Evolutionary conservation across 129 eudicot species (phyloP), one percentile per base, ranked within the genome.

Genomic region (Arctium lappa): DNA sequence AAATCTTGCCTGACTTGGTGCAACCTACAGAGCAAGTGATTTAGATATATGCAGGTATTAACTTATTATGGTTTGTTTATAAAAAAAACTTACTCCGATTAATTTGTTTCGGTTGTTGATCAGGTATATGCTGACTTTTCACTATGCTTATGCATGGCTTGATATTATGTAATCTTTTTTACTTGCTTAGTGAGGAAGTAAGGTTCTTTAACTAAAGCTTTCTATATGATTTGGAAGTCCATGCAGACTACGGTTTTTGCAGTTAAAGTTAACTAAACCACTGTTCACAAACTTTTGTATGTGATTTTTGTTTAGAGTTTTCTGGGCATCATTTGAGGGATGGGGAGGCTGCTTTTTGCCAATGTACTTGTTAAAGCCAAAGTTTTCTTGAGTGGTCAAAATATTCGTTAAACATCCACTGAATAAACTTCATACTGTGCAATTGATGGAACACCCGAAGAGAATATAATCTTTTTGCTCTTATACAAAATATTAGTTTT

Each of bases 1-100:
- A 4, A 18, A 70, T 72, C 13, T 71, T 80, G 33, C 40, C 37
- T 48, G 37, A 16, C 33, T 39, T 81, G 62, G 79, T 81, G 73
- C 40, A 6, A 60, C 31, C 10, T 73, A 27, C 11, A 10, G 33
- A 72, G 79, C 3, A 77, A 60, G n/a, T 18, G 46, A 60, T 66
- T 73, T n/a, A 38, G 73, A 29, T 71, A 33, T 18, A 80, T 53
- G 72, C 75, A 80, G 29, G 32, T 27, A 9, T 73, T 56, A 38
- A 37, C 44, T 29, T 53, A 73, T 8, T 8, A 15, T 73, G 77
- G 63, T 36, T 9, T 50, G 63, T 38, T 27, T 65, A 7, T 56
- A 22, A 27, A 63, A 27, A 63, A 11, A 39, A 78, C 56, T 65
- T 18, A 12, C 8, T 31, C 66, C 29, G 56, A 5, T 62, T 78